Evolutionary conservation across 2,329 filamentous ascomycete species (phyloP).

Genomic region (Bipolaris bicolor): DNA sequence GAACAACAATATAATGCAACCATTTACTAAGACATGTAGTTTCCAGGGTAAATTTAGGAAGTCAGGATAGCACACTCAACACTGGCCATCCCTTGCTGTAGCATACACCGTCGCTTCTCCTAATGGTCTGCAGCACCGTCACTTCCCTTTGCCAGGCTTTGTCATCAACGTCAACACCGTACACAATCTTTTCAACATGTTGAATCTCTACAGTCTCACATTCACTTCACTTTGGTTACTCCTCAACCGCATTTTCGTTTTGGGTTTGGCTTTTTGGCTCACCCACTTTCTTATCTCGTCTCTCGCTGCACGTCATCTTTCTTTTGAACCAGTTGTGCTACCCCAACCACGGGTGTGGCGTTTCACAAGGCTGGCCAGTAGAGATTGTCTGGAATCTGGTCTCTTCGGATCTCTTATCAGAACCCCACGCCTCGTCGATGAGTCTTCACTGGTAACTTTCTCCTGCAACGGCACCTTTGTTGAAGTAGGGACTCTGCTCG

Average conservation of each 20-base stretch:
- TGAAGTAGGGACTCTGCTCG: too few relatives aligned
- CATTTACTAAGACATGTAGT: too few relatives aligned
- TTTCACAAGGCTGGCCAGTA: not conserved
- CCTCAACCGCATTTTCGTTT: not conserved
- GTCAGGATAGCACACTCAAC: not conserved
- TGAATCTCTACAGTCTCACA: not conserved
- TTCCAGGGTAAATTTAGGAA: not conserved
- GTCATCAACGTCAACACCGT: slow-evolving; percentile 2
- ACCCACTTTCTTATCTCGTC: not conserved
- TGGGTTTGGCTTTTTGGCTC: slow-evolving; percentile 1
- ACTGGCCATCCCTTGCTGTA: not conserved
- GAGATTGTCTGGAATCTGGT: not conserved
- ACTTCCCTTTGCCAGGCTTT: slow-evolving; percentile 2
- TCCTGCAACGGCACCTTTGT: not conserved
- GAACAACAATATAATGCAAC: too few relatives aligned
- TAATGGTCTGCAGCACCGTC: slow-evolving; percentile 3
- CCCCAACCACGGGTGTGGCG: not conserved
- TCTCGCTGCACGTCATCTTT: not conserved
- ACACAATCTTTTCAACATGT: not conserved
- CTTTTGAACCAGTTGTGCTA: not conserved
- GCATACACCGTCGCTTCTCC: not conserved
- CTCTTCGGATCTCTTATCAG: not conserved
- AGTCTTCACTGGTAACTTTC: not conserved
- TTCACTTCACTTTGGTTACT: not conserved
- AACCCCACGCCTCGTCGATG: not conserved